phyloP scores from a whole-genome alignment of 1,284 basidiomycete species.

The Pseudozyma thailandica region DNA sequence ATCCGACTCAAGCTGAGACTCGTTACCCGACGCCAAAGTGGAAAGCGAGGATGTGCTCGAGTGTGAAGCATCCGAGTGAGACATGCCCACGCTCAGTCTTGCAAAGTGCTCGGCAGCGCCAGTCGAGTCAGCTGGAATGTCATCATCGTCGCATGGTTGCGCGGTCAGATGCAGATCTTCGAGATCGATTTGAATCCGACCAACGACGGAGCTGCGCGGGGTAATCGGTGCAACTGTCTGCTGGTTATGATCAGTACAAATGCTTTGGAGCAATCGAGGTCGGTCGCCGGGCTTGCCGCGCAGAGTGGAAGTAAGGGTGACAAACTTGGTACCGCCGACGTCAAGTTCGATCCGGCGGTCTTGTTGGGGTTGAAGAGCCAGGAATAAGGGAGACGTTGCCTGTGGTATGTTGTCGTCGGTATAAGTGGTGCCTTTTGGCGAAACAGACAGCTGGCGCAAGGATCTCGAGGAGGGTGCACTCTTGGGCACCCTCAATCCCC shows the following conservation, averaged over 20 bases:
- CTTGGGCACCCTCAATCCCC: background rate
- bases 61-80: background rate
- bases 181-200: too few relatives aligned
- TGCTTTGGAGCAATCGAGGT: constrained; percentile 6
- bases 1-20: constrained; percentile 1
- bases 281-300: constrained; percentile 12
- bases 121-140: background rate
- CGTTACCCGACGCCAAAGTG: background rate
- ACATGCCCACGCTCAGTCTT: background rate
- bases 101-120: background rate
- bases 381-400: background rate
- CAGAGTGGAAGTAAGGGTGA: constrained; percentile 25
- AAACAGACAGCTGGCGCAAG: background rate
- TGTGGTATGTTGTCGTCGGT: background rate
- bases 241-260: background rate
- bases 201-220: background rate
- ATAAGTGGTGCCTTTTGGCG: background rate
- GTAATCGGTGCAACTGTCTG: background rate
- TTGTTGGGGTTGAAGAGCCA: background rate
- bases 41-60: constrained; percentile 4
- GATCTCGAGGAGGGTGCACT: background rate
- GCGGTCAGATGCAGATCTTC: too few relatives aligned
- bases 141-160: too few relatives aligned
- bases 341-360: constrained; percentile 15
- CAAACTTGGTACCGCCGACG: constrained; percentile 25